Conservation (phyloP, 1,284 basidiomycete genomes). For the Apiotrichum domesticum region DNA sequence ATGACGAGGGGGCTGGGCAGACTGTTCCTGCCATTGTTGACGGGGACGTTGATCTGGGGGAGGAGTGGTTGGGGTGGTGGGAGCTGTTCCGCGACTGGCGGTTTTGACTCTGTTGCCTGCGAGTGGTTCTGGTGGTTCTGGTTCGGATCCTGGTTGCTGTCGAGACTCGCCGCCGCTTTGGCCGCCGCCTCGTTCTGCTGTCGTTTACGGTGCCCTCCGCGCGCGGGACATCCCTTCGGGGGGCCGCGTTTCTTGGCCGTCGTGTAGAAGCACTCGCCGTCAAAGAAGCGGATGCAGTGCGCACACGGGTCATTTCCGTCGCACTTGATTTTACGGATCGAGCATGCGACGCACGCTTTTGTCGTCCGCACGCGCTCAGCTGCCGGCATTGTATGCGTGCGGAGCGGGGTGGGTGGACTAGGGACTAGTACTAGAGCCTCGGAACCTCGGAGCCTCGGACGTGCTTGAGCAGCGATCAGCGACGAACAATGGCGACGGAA, state of each 20-base stretch:
- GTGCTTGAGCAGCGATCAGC: too few species aligned
- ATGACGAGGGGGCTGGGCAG: not conserved
- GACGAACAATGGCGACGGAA: too few species aligned
- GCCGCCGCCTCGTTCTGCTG: constrained; percentile 1
- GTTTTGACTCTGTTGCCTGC: too few species aligned
- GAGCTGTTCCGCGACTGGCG: not conserved
- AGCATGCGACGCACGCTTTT: constrained; percentile 16
- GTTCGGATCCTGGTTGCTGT: too few species aligned
- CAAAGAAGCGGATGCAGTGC: constrained; percentile 15
- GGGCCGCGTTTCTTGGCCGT: constrained; percentile 14
- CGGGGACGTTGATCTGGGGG: not conserved
- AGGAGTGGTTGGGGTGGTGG: not conserved
- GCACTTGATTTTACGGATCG: constrained; percentile 18
- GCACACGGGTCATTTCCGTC: constrained; percentile 16
- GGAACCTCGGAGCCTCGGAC: too few species aligned
- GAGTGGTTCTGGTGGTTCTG: too few species aligned
- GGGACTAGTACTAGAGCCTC: too few species aligned
- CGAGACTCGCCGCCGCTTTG: not conserved
- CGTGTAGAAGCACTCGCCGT: constrained; percentile 16
- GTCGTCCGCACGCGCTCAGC: constrained; percentile 9
- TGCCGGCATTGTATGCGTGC: not conserved
- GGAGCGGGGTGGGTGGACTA: too few species aligned
- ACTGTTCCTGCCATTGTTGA: not conserved
- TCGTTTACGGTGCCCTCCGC: constrained; percentile 13
- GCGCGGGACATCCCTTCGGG: constrained; percentile 15